Conservation (phyloP, 148 eudicot species). For the Pouteria glomerata region DNA sequence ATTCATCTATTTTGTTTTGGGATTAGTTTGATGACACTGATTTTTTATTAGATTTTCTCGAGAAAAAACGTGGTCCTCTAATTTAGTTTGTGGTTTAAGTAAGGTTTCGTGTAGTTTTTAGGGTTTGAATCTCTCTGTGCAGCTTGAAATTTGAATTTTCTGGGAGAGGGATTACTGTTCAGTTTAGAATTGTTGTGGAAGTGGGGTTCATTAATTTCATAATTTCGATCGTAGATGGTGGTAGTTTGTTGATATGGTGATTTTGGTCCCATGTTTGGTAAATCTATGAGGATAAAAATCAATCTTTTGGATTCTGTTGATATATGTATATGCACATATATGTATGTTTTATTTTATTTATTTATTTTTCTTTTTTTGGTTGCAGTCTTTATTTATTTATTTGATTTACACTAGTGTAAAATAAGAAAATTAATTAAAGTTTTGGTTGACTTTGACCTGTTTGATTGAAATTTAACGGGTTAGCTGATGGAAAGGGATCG, state of each 20-base stretch:
- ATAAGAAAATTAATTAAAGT: too few relatives aligned
- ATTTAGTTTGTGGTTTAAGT: constrained; percentile 2
- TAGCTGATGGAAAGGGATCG: too few relatives aligned
- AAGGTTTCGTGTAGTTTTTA: constrained; percentile 5
- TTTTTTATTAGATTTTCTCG: too few relatives aligned
- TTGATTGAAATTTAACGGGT: too few relatives aligned
- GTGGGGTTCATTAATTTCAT: constrained; percentile 1
- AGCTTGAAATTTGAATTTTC: background rate
- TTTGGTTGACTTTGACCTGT: too few relatives aligned
- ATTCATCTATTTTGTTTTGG: background rate
- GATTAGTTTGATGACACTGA: constrained; percentile 12
- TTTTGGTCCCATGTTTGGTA: background rate
- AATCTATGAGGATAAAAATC: background rate
- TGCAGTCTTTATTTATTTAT: too few relatives aligned
- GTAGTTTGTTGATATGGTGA: background rate
- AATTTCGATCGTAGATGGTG: background rate
- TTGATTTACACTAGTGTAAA: too few relatives aligned
- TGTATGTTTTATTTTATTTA: too few relatives aligned
- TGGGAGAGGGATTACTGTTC: background rate
- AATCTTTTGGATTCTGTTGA: background rate
- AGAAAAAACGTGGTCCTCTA: constrained; percentile 14
- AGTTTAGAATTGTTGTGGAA: background rate
- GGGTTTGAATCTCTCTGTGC: background rate
- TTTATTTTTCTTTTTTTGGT: too few relatives aligned
- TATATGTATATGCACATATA: too few relatives aligned